Conservation (phyloP, 2,329 filamentous ascomycete species). For the Botrytis elliptica region DNA sequence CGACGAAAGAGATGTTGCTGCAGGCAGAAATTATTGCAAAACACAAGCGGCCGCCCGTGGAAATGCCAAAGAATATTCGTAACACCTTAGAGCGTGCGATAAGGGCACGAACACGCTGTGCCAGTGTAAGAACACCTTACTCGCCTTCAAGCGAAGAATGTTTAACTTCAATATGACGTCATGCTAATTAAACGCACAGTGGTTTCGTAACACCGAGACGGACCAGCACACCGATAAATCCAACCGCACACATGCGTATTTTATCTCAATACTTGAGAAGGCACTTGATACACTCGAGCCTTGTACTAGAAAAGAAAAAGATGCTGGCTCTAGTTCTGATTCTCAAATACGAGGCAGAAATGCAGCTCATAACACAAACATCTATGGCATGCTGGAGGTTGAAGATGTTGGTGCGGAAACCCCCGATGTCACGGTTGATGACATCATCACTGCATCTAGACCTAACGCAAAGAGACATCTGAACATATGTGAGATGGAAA, state of each 20-base stretch:
- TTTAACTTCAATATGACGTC: not conserved
- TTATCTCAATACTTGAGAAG: not conserved
- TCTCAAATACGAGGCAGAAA: too few species aligned
- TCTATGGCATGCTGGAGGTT: not conserved
- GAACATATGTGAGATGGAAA: not conserved
- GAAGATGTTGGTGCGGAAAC: not conserved
- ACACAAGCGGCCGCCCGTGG: not conserved
- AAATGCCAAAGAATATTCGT: not conserved
- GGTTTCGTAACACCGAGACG: not conserved
- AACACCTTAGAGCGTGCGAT: not conserved
- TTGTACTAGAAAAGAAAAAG: not conserved
- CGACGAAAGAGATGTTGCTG: not conserved
- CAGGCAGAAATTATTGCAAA: not conserved
- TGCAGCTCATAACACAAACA: not conserved
- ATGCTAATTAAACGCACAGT: not conserved
- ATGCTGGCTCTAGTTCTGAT: not conserved
- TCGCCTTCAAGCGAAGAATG: not conserved
- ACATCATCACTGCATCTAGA: not conserved
- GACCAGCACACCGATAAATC: not conserved
- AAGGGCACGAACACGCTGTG: not conserved
- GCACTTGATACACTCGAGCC: not conserved
- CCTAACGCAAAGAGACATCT: not conserved
- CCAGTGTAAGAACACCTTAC: not conserved
- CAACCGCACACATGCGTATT: not conserved
- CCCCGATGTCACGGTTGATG: not conserved